Evolutionary conservation across 345 rosid species (phyloP), one percentile per base, ranked within the genome.

Genomic region (Linum lewisii): DNA sequence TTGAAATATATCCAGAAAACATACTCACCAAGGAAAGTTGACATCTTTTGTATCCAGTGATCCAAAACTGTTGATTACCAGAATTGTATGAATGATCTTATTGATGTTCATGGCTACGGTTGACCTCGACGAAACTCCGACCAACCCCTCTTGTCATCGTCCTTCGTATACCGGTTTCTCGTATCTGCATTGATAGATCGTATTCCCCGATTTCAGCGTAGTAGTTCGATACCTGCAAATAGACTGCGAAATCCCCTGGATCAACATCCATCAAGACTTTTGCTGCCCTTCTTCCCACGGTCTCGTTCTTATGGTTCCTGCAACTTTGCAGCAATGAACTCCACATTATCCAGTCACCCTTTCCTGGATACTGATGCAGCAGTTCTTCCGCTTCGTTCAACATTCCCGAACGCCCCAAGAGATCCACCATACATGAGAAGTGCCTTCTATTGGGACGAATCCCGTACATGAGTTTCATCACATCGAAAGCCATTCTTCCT

Each of bases 241-340:
- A 66, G 67, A 84, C 75, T 58, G 85, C 74, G 36, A 80, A 82
- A 68, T 80, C 79, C 21, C 75, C 78, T 24, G 80, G 79, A 55
- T 80, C 73, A 57, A 88, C 72, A 65, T 73, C 76, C 77, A 80
- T 72, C 73, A 88, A 81, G 55, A 64, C 66, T 19, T 76, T 74
- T 14, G 90, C 95, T 15, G 74, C 85, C 75, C 81, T 80, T 77
- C 80, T 85, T 62, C 95, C 90, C 20, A 82, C 66, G 26, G 24
- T 59, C 70, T 82, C 85, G 49, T 88, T 76, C 67, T 73, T 66
- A 55, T 85, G 82, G 58, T 82, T 56, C 73, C 85, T 70, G 66
- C 96, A 88, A 73, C 92, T 82, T 60, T 77, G 78, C 65, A 88
- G 73, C 69, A 91, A 75, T 2, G 98, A 91, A 72, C 84, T 80